Evolutionary conservation across 352 stramenopile genomes (phyloP).

Genomic region (Phytopythium montanum): DNA sequence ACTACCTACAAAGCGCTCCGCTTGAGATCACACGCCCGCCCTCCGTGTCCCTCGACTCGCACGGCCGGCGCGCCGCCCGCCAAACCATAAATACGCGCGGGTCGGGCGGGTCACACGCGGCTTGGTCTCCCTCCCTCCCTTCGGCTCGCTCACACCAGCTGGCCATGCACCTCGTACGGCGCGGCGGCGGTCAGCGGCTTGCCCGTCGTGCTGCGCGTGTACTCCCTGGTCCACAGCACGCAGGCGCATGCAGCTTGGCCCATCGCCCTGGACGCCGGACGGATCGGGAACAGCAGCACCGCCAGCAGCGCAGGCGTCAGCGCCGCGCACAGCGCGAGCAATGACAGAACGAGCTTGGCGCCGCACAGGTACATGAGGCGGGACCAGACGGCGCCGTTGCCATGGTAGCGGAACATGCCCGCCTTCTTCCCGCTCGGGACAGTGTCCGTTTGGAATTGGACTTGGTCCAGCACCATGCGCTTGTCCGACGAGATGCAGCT

Average conservation of each 20-base stretch:
- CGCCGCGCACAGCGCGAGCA: slow-evolving; percentile 48
- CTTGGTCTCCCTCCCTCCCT: no score
- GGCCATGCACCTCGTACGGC: slow-evolving; percentile 26
- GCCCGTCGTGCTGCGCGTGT: slow-evolving; percentile 54
- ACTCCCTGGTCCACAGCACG: slow-evolving; percentile 63
- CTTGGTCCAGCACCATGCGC: slow-evolving; percentile 53
- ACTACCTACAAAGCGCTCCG: neutral
- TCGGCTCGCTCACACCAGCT: slow-evolving; percentile 36
- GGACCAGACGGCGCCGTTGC: slow-evolving; percentile 49
- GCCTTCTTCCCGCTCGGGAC: slow-evolving; percentile 22
- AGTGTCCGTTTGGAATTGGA: slow-evolving; percentile 39
- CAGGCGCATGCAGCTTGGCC: slow-evolving; percentile 38
- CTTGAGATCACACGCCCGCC: neutral
- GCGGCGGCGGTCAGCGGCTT: slow-evolving; percentile 31
- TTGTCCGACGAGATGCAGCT: slow-evolving; percentile 42
- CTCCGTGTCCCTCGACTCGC: neutral
- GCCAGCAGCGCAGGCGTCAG: slow-evolving; percentile 49
- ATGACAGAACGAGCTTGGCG: slow-evolving; percentile 58
- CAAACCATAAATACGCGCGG: slow-evolving; percentile 23
- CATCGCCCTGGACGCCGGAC: slow-evolving; percentile 35
- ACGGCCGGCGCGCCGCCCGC: neutral
- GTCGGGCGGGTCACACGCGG: neutral
- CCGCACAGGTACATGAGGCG: slow-evolving; percentile 69
- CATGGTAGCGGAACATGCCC: slow-evolving; percentile 57
- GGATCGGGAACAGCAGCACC: slow-evolving; percentile 56